Percentiles rank a stretch among this genome's conserved stretches.
These are phyloP conservation scores for Phytophthora colocasiae DNA, from an alignment of 352 stramenopile species.

Conservation along the genomic window DNA sequence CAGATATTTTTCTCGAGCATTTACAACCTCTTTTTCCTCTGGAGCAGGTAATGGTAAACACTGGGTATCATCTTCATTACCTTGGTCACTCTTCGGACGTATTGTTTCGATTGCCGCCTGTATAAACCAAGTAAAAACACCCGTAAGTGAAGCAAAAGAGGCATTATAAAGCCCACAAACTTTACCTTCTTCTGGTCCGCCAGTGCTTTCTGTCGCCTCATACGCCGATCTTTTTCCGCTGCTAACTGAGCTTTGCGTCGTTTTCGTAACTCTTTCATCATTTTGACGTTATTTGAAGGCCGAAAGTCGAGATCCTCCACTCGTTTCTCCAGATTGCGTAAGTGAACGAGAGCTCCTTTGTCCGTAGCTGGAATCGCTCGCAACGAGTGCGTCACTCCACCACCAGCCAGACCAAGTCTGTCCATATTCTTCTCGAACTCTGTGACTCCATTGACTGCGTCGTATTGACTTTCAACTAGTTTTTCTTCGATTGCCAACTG, in stretches of 20 bases:
- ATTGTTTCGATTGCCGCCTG: conserved; percentile 12
- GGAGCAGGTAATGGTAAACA: not conserved
- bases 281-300: conserved; percentile 80
- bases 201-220: conserved; percentile 53
- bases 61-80: conserved; percentile 4
- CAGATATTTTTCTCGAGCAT: conserved; percentile 50
- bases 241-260: conserved; percentile 69
- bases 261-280: conserved; percentile 85
- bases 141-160: not conserved
- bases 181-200: conserved; percentile 49
- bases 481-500: conserved; percentile 39
- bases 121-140: too few relatives aligned
- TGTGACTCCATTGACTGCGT: conserved; percentile 51
- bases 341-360: conserved; percentile 46
- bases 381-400: conserved; percentile 27
- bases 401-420: conserved; percentile 50
- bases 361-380: conserved; percentile 53
- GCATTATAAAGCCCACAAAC: not conserved
- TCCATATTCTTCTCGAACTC: conserved; percentile 76
- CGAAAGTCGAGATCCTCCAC: conserved; percentile 69
- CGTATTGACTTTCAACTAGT: conserved; percentile 40
- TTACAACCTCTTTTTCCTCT: not conserved
- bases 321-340: conserved; percentile 49
- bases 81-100: too few relatives aligned
- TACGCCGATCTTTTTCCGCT: conserved; percentile 70